Percentiles rank a stretch among this genome's conserved stretches.
These are phyloP conservation scores for Raphanus raphanistrum DNA, from an alignment of 345 rosid species.

Conservation along the genomic window DNA sequence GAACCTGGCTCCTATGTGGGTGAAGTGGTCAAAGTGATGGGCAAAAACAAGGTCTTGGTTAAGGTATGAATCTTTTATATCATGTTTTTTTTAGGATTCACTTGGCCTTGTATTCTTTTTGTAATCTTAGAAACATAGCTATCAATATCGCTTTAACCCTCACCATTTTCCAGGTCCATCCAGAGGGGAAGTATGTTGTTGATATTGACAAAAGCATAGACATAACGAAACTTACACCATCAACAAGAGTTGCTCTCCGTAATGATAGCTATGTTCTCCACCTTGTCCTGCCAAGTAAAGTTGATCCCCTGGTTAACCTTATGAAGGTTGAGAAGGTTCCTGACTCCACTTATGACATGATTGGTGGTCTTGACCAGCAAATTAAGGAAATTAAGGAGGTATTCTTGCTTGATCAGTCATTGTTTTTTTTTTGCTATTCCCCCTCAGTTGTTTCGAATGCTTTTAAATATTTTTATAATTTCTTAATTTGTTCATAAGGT, in stretches of 20 bases:
- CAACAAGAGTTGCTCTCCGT: conserved; percentile 96
- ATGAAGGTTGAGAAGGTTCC: conserved; percentile 99
- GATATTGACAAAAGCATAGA: conserved; percentile 93
- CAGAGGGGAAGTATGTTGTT: conserved; percentile 98
- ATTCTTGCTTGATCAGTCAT: not conserved
- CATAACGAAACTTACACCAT: conserved; percentile 87
- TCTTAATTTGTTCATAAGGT: conserved; percentile 52
- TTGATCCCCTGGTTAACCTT: conserved; percentile 95
- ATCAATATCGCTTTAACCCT: too few species aligned
- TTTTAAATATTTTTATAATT: not conserved
- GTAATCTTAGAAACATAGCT: not conserved
- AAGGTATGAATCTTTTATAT: conserved; percentile 53
- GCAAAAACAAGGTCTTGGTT: conserved; percentile 91
- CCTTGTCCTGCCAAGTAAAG: conserved; percentile 87
- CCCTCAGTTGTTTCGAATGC: not conserved
- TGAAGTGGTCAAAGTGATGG: conserved; percentile 99
- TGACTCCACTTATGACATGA: conserved; percentile 99
- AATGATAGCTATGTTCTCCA: conserved; percentile 99
- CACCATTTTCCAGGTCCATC: conserved; percentile 90
- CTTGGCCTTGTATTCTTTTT: not conserved
- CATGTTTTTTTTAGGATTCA: not conserved
- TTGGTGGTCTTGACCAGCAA: conserved; percentile 98
- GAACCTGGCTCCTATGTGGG: conserved; percentile 99
- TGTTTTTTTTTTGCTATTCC: not conserved
- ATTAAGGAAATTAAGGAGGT: conserved; percentile 99